Conservation (phyloP, 2,329 filamentous ascomycete genomes). For the Aspergillus bombycis region DNA sequence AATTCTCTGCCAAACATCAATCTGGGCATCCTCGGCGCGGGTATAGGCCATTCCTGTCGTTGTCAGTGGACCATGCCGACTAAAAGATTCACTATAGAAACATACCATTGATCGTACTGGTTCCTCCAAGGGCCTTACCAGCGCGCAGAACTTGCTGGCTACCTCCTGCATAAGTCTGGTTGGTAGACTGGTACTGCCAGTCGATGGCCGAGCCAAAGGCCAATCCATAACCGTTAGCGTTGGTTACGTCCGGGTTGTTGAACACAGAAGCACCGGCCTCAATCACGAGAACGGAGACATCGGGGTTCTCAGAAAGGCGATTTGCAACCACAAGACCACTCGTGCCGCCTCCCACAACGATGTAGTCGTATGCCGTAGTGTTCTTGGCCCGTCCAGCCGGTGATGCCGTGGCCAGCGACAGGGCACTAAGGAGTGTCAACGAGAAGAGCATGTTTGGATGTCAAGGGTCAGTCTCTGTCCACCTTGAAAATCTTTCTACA, state of each 20-base stretch:
- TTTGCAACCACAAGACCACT: slow-evolving; percentile 41
- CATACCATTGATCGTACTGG: slow-evolving; percentile 48
- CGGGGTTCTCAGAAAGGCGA: slow-evolving; percentile 36
- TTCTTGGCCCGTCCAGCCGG: not conserved
- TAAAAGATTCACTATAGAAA: not conserved
- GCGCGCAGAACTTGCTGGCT: slow-evolving; percentile 39
- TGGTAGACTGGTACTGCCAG: slow-evolving; percentile 46
- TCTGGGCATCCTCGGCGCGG: slow-evolving; percentile 40
- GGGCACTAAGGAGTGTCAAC: slow-evolving; percentile 17
- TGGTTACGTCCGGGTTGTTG: slow-evolving; percentile 34
- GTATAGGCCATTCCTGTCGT: slow-evolving; percentile 43
- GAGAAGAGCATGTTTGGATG: slow-evolving; percentile 1
- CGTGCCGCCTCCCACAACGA: slow-evolving; percentile 42
- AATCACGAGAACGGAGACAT: slow-evolving; percentile 34
- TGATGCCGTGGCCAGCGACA: slow-evolving; percentile 14
- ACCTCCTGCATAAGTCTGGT: slow-evolving; percentile 46
- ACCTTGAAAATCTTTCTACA: not conserved
- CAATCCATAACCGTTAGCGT: slow-evolving; percentile 27
- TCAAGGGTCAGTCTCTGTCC: not conserved
- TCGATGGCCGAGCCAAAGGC: slow-evolving; percentile 43
- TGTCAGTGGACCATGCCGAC: not conserved
- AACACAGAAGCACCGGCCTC: slow-evolving; percentile 36
- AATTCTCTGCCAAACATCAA: slow-evolving; percentile 41
- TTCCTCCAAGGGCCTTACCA: slow-evolving; percentile 49
- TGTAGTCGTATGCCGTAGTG: slow-evolving; percentile 32